These are phyloP conservation scores for Citropsis articulata DNA, from an alignment of 345 rosid species.

Conservation along the genomic window DNA sequence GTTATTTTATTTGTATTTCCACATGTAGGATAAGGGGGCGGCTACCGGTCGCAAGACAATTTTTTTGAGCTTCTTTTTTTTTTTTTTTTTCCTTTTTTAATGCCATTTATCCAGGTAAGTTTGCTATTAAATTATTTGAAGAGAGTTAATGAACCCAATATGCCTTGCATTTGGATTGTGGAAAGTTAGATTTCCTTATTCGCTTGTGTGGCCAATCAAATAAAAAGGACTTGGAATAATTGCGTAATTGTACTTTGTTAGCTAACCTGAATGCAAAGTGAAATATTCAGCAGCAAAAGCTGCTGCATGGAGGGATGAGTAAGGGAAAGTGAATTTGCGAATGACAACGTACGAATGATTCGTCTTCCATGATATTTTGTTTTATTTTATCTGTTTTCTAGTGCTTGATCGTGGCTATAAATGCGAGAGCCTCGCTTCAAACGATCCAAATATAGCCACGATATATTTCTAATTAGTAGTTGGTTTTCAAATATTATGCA, in stretches of 20 bases:
- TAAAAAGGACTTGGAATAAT: conserved; percentile 14
- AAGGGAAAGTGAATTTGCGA: neutral
- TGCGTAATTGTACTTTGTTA: neutral
- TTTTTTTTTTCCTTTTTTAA: neutral
- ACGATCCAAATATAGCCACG: neutral
- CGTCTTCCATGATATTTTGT: neutral
- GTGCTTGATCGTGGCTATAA: conserved; percentile 10
- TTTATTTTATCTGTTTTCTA: neutral
- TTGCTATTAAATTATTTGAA: conserved; percentile 8
- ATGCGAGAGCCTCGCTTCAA: conserved; percentile 1
- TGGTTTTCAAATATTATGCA: conserved; percentile 7
- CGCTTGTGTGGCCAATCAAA: neutral
- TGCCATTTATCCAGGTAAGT: neutral
- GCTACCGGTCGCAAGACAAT: neutral
- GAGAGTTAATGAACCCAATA: neutral
- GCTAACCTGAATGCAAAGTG: neutral
- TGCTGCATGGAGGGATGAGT: conserved; percentile 12
- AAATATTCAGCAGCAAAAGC: neutral
- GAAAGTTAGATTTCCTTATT: neutral
- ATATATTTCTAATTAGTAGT: neutral
- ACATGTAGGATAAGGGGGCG: neutral
- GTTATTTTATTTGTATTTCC: neutral
- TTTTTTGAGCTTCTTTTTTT: neutral
- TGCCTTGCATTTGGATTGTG: neutral
- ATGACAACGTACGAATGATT: neutral